Evolutionary conservation across 202 grass and related monocot species (phyloP).

Genomic region (Zoysia matrella): DNA sequence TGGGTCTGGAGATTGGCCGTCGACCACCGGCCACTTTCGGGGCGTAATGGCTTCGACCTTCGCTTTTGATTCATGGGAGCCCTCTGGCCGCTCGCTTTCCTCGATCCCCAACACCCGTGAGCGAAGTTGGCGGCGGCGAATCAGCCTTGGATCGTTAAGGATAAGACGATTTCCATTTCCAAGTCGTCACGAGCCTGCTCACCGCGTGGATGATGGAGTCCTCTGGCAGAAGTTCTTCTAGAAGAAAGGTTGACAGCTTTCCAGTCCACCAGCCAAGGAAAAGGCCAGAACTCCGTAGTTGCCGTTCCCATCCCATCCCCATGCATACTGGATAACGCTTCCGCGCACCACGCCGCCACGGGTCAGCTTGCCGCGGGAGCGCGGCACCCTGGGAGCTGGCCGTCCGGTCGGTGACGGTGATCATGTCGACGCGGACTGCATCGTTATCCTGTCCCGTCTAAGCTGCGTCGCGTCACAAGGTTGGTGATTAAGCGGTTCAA

Average conservation of each 20-base stretch:
- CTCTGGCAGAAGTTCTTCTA: not conserved
- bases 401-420: not conserved
- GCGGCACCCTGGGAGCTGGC: constrained; percentile 35
- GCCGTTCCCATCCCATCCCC: not conserved
- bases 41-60: not conserved
- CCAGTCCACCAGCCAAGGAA: not conserved
- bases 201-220: not conserved
- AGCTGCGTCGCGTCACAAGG: not conserved
- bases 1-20: too few species aligned
- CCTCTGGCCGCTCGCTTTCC: not conserved
- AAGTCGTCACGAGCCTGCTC: too few species aligned
- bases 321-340: not conserved
- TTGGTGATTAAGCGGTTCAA: not conserved
- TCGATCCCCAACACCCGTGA: constrained; percentile 29
- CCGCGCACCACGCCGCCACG: not conserved
- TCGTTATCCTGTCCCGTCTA: not conserved
- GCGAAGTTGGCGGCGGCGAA: not conserved
- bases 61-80: not conserved
- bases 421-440: not conserved
- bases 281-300: not conserved
- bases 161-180: constrained; percentile 21
- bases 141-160: not conserved
- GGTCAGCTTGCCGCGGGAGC: constrained; percentile 11
- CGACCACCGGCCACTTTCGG: not conserved
- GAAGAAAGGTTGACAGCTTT: not conserved